These are phyloP conservation scores for Cyamopsis tetragonoloba DNA, from an alignment of 306 rosid genomes.

Conservation along the genomic window DNA sequence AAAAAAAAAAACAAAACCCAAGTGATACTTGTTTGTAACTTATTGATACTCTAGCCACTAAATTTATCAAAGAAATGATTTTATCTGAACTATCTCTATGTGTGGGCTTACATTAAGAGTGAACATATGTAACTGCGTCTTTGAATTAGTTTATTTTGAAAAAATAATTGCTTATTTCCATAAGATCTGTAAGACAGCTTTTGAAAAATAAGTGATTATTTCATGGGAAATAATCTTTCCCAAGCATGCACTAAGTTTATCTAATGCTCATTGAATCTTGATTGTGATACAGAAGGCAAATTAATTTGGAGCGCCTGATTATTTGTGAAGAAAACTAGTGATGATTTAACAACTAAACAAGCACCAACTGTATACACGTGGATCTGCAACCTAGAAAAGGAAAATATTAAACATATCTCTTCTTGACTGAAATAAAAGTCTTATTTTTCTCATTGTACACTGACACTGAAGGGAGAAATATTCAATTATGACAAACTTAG, in stretches of 20 bases:
- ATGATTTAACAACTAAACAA: constrained; percentile 6
- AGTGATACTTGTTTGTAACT: not conserved
- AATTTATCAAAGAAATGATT: constrained; percentile 9
- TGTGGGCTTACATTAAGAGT: constrained; percentile 14
- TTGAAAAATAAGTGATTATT: too few species aligned
- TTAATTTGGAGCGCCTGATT: not conserved
- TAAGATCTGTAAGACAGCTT: too few species aligned
- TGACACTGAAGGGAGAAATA: not conserved
- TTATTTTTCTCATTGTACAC: constrained; percentile 12
- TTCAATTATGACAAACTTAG: constrained; percentile 14
- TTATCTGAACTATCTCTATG: constrained; percentile 13
- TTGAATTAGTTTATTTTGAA: too few species aligned
- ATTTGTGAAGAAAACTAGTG: not conserved
- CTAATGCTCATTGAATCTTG: not conserved
- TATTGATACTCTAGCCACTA: not conserved
- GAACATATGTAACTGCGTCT: not conserved
- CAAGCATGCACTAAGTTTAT: too few species aligned
- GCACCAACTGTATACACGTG: not conserved
- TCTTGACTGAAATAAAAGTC: constrained; percentile 16
- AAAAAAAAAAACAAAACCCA: constrained; percentile 6
- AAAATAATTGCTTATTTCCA: too few species aligned
- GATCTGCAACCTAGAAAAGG: not conserved
- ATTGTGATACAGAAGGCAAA: constrained; percentile 6
- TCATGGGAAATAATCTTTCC: too few species aligned
- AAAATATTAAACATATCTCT: constrained; percentile 19